Evolutionary conservation across 2,329 filamentous ascomycete species (phyloP).

Genomic region (Phialophora verrucosa): DNA sequence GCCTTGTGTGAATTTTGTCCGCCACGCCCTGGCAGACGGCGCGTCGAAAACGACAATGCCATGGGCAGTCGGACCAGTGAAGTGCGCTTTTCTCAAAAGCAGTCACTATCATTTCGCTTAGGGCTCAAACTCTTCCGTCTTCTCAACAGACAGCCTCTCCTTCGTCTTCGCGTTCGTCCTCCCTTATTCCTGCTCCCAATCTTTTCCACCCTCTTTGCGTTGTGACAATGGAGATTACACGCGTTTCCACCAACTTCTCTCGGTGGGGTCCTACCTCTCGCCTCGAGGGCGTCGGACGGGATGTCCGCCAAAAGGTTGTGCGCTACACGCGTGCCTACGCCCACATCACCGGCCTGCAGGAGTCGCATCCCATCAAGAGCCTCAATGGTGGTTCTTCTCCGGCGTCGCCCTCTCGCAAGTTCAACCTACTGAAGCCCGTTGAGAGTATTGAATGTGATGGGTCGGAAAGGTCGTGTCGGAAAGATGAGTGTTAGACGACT

Average conservation of each 20-base stretch:
- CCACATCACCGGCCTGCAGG: background rate
- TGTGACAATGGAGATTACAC: background rate
- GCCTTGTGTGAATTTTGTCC: background rate
- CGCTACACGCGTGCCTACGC: background rate
- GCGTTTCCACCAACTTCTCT: background rate
- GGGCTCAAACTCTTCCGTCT: background rate
- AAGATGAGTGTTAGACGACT: background rate
- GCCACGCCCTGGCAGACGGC: background rate
- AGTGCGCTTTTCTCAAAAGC: background rate
- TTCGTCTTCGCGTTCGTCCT: background rate
- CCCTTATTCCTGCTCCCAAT: background rate
- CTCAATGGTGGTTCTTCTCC: background rate
- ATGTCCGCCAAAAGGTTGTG: no score
- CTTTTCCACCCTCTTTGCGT: background rate
- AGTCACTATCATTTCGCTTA: background rate
- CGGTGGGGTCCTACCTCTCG: no score
- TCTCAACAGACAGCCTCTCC: background rate
- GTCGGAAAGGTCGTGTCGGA: background rate
- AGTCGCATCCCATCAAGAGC: background rate
- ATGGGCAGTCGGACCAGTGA: background rate
- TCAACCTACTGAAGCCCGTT: background rate
- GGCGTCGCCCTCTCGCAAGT: background rate
- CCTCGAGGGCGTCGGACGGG: no score
- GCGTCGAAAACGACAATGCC: background rate
- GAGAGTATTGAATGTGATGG: background rate